phyloP scores from a whole-genome alignment of 2,329 filamentous ascomycete species.

The Incumbomyces lentus region DNA sequence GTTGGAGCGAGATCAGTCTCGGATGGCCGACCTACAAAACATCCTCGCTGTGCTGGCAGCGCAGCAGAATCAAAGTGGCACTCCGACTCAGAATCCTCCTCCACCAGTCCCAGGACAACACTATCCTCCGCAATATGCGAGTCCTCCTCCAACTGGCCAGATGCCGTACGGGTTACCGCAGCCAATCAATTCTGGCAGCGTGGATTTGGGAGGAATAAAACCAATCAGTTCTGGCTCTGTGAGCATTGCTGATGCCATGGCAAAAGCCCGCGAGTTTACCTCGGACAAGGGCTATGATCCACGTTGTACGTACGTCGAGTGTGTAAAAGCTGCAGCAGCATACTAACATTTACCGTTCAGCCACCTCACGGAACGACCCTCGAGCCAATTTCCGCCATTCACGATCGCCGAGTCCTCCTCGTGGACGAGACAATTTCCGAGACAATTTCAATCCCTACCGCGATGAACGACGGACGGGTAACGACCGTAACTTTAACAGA shows the following conservation, averaged over 20 bases:
- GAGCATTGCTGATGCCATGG: conserved; percentile 73
- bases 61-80: conserved; percentile 35
- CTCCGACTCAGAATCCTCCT: conserved; percentile 32
- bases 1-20: no score
- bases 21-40: conserved; percentile 32
- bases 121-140: conserved; percentile 35
- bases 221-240: conserved; percentile 71
- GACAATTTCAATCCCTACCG: conserved; percentile 74
- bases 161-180: conserved; percentile 34
- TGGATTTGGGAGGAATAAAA: conserved; percentile 71
- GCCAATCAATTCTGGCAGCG: conserved; percentile 50
- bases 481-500: conserved; percentile 49
- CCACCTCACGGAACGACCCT: conserved; percentile 9
- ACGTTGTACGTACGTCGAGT: conserved; percentile 13
- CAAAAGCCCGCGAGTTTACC: conserved; percentile 72
- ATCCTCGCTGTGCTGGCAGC: conserved; percentile 46
- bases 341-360: conserved; percentile 10
- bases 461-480: conserved; percentile 61
- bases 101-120: conserved; percentile 28
- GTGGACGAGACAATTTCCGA: conserved; percentile 57
- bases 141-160: conserved; percentile 30
- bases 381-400: conserved; percentile 46
- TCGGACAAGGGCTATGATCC: conserved; percentile 59
- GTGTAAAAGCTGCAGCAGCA: not conserved
- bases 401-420: conserved; percentile 56